phyloP scores from a whole-genome alignment of 306 rosid genomes.

The Castanea sativa region DNA sequence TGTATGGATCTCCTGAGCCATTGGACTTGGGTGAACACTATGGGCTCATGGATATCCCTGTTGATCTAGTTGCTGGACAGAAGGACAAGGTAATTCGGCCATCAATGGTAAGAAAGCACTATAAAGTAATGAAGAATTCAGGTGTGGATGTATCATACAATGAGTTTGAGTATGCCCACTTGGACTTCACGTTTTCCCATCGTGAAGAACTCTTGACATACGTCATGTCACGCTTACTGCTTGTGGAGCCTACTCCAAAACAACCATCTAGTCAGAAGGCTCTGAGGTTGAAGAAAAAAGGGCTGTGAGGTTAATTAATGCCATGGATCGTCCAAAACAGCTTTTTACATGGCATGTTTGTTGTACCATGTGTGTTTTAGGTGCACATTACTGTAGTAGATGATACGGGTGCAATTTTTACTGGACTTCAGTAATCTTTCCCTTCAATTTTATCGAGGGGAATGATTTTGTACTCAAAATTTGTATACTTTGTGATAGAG shows the following conservation, averaged over 20 bases:
- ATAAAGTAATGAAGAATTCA: slow-evolving; percentile 59
- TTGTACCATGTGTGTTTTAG: slow-evolving; percentile 2
- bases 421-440: not conserved
- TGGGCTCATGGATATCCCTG: slow-evolving; percentile 66
- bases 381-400: slow-evolving; percentile 1
- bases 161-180: slow-evolving; percentile 87
- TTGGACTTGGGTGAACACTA: slow-evolving; percentile 66
- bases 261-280: slow-evolving; percentile 36
- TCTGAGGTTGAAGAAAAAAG: slow-evolving; percentile 29
- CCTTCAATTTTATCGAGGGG: slow-evolving; percentile 14
- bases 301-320: slow-evolving; percentile 19
- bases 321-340: not conserved
- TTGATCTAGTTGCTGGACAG: slow-evolving; percentile 86
- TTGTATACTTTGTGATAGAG: not conserved
- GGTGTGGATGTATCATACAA: slow-evolving; percentile 61
- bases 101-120: slow-evolving; percentile 81
- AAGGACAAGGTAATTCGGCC: slow-evolving; percentile 86
- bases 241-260: slow-evolving; percentile 46
- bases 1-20: slow-evolving; percentile 67
- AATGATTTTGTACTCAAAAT: slow-evolving; percentile 2
- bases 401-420: not conserved
- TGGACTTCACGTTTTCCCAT: slow-evolving; percentile 93
- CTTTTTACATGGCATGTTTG: not conserved
- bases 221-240: slow-evolving; percentile 77
- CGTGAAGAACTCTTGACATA: slow-evolving; percentile 81